Base-by-base conservation (phyloP, 306 rosid genomes). In the Phaseolus lunatus region DNA sequence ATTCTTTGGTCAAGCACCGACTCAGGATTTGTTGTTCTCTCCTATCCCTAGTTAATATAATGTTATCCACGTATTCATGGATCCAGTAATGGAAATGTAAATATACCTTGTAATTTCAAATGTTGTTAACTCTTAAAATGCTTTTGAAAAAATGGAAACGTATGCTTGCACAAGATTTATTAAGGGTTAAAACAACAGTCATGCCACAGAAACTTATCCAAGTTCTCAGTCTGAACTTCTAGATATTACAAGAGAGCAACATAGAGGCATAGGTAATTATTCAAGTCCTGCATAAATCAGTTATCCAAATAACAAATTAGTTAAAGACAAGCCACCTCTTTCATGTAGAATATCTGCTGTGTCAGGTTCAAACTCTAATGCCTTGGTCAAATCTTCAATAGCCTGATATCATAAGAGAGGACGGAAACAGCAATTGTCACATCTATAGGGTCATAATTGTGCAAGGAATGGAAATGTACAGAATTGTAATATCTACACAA, bases 361-460 rank as follows among this genome's bases (percentile, higher is more conserved):
- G 83, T 89, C 72, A 18, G 97, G 96, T 80, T 93, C 97, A 77
- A 91, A 88, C 83, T 88, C 96, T 75, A 93, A 84, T 72, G 98
- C 98, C 85, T 86, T 89, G 26, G 96, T 87, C 87, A 93, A 83
- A 86, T 93, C 98, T 83, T 82, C 90, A 86, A 91, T 93, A 61
- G 97, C 98, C 98, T 93, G 88, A 75, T 39, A 82, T 80, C 75
- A 68, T 69, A 70, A 58, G 69, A 84, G 49, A 61, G 22, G 24
- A 27, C 16, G 73, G 4, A 50, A 75, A 61, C 35, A 29, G 16
- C 20, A 81, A 20, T 15, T 52, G 75, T 72, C 81, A 81, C 33
- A 59, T 26, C 23, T 58, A 70, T 24, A 18, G 31, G 65, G 35
- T 77, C 65, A 43, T 44, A 67, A 67, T 64, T 77, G 67, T 56